Evolutionary conservation across 306 rosid species (phyloP).

Genomic region (Mimosa pudica): DNA sequence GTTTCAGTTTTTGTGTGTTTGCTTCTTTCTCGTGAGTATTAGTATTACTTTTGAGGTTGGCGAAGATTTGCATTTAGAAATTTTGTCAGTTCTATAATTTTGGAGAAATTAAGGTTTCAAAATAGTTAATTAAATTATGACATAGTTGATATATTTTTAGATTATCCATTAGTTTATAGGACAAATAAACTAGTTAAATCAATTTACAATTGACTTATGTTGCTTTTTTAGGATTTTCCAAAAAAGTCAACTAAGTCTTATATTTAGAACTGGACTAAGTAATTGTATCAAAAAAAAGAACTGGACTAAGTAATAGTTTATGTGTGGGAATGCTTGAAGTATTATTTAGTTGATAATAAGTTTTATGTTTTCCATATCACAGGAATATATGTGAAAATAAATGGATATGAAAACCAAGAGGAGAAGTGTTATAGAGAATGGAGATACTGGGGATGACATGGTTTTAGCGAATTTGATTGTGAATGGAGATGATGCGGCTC

Average conservation of each 20-base stretch:
- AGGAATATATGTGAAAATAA: constrained; percentile 25
- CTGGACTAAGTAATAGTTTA: neutral
- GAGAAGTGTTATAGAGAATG: constrained; percentile 53
- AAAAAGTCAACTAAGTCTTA: too few species aligned
- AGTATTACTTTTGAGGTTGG: neutral
- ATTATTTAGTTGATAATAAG: constrained; percentile 17
- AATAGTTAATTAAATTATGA: too few species aligned
- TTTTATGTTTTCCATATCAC: constrained; percentile 28
- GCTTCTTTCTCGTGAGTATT: neutral
- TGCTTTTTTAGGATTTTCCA: too few species aligned
- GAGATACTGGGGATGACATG: constrained; percentile 83
- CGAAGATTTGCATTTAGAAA: neutral
- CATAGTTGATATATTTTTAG: too few species aligned
- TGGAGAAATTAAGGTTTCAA: too few species aligned
- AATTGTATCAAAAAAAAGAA: too few species aligned
- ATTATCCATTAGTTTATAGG: too few species aligned
- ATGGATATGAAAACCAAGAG: constrained; percentile 67
- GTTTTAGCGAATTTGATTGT: constrained; percentile 79
- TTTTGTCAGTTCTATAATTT: too few species aligned
- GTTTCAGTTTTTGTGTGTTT: neutral
- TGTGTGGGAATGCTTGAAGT: constrained; percentile 4
- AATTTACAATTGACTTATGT: too few species aligned
- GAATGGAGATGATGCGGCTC: constrained; percentile 84
- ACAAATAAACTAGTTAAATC: too few species aligned
- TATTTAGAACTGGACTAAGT: too few species aligned